Evolutionary conservation across 768 basidiomycete species (phyloP), one percentile per base, ranked within the genome.

Genomic region (Vararia minispora): DNA sequence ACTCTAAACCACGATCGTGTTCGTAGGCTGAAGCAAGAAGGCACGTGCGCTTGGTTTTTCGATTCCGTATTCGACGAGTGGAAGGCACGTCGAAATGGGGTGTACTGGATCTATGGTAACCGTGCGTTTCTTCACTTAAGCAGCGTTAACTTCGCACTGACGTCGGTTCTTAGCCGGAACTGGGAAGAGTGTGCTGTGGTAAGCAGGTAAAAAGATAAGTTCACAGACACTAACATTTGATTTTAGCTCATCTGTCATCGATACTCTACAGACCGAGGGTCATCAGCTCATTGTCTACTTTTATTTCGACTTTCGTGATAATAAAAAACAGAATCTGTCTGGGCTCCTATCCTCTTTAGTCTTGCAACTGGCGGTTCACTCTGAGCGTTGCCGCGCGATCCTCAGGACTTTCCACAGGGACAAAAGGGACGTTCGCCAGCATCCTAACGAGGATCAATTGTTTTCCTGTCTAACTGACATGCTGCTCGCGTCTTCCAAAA

Each of bases 301-400:
- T 36, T 54, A 52, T 28, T 47, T 54, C 20, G 49, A 52, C 17
- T 47, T 45, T 33, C 40, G 43, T n/a, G 48, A 50, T 13, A 29
- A 35, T 7, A 36, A 37, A 11, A 47, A 44, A 24, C 44, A 47
- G 24, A 28, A 16, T 17, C 13, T 39, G 13, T 39, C 37, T 22
- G 36, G 33, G 14, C 27, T 47, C 4, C 33, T 54, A 29, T 38
- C 32, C 9, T 56, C 54, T 5, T 29, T 56, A n/a, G 36, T 55
- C 18, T 28, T 39, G 6, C 51, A 51, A 14, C 45, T 52, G 28
- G 47, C 44, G 11, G 35, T 38, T 7, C 43, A 40, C 14, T 37
- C 30, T 14, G 28, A 29, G 18, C 5, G 22, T 23, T 41, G 40
- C 14, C 22, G 35, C 9, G 16, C 31, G 3, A 29, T 35, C 26